Percentiles rank a stretch among this genome's conserved stretches.
These are phyloP conservation scores for Poa annua DNA, from an alignment of 176 grass and related monocot genomes.

Conservation along the genomic window DNA sequence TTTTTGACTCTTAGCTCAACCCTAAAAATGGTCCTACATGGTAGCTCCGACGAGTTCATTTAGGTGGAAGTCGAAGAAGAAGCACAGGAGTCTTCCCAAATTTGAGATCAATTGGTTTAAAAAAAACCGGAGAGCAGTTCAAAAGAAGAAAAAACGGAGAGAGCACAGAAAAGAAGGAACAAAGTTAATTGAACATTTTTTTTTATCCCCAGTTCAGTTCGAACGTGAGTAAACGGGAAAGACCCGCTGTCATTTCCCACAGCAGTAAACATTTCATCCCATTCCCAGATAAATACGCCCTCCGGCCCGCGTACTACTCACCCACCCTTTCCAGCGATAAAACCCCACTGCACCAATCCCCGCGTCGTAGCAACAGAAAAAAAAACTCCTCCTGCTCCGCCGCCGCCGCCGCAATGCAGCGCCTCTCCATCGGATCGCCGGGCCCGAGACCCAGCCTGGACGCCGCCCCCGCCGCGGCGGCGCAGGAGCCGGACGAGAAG, in stretches of 20 bases:
- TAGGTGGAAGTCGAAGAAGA: too few species aligned
- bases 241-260: not conserved
- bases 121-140: too few species aligned
- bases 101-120: too few species aligned
- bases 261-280: not conserved
- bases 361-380: slow-evolving; percentile 26
- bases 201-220: not conserved
- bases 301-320: not conserved
- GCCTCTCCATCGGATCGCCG: slow-evolving; percentile 78
- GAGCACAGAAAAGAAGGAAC: too few species aligned
- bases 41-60: too few species aligned
- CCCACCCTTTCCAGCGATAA: not conserved
- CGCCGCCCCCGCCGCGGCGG: slow-evolving; percentile 17
- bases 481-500: slow-evolving; percentile 51
- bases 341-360: slow-evolving; percentile 28
- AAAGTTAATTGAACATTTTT: not conserved
- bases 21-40: too few species aligned
- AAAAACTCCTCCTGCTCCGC: not conserved
- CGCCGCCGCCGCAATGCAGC: slow-evolving; percentile 64
- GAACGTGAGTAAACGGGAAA: slow-evolving; percentile 6
- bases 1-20: too few species aligned
- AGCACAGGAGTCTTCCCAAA: too few species aligned
- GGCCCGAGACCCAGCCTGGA: slow-evolving; percentile 36
- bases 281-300: slow-evolving; percentile 3
- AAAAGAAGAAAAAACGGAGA: not conserved